phyloP scores from a whole-genome alignment of 306 rosid genomes.

The Cyamopsis tetragonoloba region DNA sequence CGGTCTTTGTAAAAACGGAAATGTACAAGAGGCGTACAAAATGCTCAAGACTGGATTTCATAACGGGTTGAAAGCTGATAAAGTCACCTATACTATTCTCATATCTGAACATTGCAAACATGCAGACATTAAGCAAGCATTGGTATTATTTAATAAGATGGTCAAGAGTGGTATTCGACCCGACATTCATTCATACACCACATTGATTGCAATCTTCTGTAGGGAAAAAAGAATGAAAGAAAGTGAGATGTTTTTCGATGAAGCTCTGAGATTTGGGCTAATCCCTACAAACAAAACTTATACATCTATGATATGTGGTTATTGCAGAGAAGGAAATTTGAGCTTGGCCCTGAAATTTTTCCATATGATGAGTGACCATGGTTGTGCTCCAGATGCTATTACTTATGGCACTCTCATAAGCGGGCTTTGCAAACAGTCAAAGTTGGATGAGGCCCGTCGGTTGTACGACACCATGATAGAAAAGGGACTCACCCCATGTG shows the following conservation, averaged over 20 bases:
- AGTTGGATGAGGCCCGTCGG: slow-evolving; percentile 62
- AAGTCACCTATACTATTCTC: slow-evolving; percentile 71
- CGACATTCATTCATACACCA: slow-evolving; percentile 71
- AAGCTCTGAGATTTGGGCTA: slow-evolving; percentile 53
- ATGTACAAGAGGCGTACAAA: slow-evolving; percentile 60
- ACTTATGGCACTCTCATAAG: slow-evolving; percentile 80
- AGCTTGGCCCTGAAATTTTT: slow-evolving; percentile 56
- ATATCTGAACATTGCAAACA: slow-evolving; percentile 69
- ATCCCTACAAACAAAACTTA: slow-evolving; percentile 74
- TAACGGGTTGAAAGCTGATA: slow-evolving; percentile 51
- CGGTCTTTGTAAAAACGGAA: slow-evolving; percentile 74
- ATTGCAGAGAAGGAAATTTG: slow-evolving; percentile 60
- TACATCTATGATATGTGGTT: slow-evolving; percentile 89
- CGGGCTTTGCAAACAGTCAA: slow-evolving; percentile 73
- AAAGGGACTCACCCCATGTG: slow-evolving; percentile 76
- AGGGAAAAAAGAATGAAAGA: slow-evolving; percentile 64
- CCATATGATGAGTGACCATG: slow-evolving; percentile 62
- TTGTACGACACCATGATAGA: slow-evolving; percentile 64
- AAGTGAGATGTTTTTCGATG: slow-evolving; percentile 56
- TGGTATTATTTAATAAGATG: slow-evolving; percentile 76
- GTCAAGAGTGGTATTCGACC: slow-evolving; percentile 66
- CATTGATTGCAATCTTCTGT: slow-evolving; percentile 70
- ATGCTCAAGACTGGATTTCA: slow-evolving; percentile 45
- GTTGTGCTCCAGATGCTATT: slow-evolving; percentile 63
- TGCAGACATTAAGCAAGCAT: slow-evolving; percentile 50